Conservation (phyloP, 2,329 filamentous ascomycete genomes). For the Tolypocladium paradoxum region DNA sequence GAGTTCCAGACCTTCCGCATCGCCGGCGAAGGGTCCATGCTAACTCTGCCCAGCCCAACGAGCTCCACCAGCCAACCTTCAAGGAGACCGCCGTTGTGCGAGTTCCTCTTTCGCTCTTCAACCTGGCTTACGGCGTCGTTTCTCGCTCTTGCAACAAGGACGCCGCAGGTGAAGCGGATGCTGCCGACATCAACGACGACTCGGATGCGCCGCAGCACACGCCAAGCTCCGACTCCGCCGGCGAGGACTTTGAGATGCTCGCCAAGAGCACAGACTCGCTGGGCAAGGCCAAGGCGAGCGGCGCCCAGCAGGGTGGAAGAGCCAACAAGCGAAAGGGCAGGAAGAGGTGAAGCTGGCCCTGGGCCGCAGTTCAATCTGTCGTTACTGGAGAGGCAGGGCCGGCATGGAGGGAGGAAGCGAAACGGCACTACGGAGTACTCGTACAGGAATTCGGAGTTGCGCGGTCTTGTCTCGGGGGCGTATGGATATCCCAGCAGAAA, state of each 20-base stretch:
- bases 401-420: not conserved
- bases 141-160: conserved; percentile 36
- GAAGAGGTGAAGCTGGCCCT: conserved; percentile 1
- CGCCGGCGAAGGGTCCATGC: not conserved
- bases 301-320: conserved; percentile 33
- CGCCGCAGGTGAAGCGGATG: conserved; percentile 24
- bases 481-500: not conserved
- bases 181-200: conserved; percentile 31
- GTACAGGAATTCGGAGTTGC: not conserved
- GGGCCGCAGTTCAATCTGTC: not conserved
- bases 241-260: conserved; percentile 52
- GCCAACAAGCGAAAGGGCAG: conserved; percentile 43
- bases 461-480: not conserved
- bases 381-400: not conserved
- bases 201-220: conserved; percentile 40
- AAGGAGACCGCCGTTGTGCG: conserved; percentile 74
- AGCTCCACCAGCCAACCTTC: conserved; percentile 67
- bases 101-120: conserved; percentile 65
- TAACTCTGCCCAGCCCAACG: conserved; percentile 50
- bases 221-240: conserved; percentile 45
- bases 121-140: conserved; percentile 26
- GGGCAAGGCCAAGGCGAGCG: conserved; percentile 38
- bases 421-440: no score
- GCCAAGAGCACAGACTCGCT: conserved; percentile 50
- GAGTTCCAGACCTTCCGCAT: conserved; percentile 27